phyloP scores from a whole-genome alignment of 2,329 filamentous ascomycete genomes.

The Arthrobotrys sphaeroides region DNA sequence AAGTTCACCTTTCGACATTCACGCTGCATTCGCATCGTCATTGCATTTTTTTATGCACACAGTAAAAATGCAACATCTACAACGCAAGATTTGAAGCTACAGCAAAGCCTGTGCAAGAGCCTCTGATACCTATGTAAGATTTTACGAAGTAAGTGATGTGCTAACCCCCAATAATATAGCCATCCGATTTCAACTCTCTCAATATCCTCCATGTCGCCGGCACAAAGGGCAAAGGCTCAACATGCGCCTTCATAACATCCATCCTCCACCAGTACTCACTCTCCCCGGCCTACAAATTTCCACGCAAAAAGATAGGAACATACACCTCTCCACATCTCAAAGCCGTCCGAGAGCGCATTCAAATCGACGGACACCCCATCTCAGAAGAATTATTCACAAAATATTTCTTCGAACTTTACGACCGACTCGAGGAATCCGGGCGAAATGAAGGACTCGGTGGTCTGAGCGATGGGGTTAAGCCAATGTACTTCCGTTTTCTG shows the following conservation, averaged over 20 bases:
- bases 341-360: slow-evolving; percentile 73
- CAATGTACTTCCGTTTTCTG: slow-evolving; percentile 90
- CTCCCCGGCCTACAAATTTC: slow-evolving; percentile 57
- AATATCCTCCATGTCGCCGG: slow-evolving; percentile 84
- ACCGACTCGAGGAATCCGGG: slow-evolving; percentile 68
- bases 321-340: slow-evolving; percentile 77
- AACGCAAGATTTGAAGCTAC: slow-evolving; percentile 13
- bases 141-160: too few relatives aligned
- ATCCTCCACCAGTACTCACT: slow-evolving; percentile 74
- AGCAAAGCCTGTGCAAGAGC: too few relatives aligned
- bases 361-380: slow-evolving; percentile 70
- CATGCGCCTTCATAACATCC: slow-evolving; percentile 81
- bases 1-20: neutral
- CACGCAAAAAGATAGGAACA: slow-evolving; percentile 70
- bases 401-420: slow-evolving; percentile 76
- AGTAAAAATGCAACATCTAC: slow-evolving; percentile 19
- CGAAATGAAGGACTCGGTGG: slow-evolving; percentile 61
- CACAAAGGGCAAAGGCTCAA: slow-evolving; percentile 93
- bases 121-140: too few relatives aligned
- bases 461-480: slow-evolving; percentile 71
- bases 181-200: slow-evolving; percentile 69
- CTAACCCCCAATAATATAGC: slow-evolving; percentile 63
- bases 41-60: slow-evolving; percentile 1
- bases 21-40: too few relatives aligned
- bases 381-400: slow-evolving; percentile 69